Conservation (phyloP, 2,329 filamentous ascomycete species). For the Aureobasidium vineae region DNA sequence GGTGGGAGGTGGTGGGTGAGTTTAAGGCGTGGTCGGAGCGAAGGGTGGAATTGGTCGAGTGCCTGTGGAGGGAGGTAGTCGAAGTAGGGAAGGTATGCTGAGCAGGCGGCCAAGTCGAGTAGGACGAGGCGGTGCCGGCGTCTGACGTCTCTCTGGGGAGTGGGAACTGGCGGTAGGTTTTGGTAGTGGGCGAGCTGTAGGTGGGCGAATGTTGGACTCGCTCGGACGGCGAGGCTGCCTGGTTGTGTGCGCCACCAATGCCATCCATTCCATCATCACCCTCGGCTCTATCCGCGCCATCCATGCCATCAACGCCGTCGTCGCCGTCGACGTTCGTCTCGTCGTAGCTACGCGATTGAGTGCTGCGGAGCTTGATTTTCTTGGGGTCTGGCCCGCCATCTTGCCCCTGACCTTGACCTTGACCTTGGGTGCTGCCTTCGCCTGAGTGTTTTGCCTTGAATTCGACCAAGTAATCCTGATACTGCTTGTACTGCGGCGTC, state of each 20-base stretch:
- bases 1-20: not conserved
- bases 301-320: not conserved
- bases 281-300: not conserved
- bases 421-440: not conserved
- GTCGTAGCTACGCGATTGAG: not conserved
- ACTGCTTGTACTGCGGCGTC: slow-evolving; percentile 65
- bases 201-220: not conserved
- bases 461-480: slow-evolving; percentile 69
- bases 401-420: not conserved
- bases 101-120: not conserved
- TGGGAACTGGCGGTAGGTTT: not conserved
- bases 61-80: not conserved
- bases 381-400: not conserved
- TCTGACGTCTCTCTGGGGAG: not conserved
- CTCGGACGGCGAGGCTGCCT: not conserved
- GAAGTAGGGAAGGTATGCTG: not conserved
- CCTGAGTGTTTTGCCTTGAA: slow-evolving; percentile 70
- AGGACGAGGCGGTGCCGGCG: not conserved
- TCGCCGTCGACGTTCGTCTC: not conserved
- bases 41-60: not conserved
- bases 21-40: not conserved
- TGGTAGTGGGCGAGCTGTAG: not conserved
- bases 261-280: not conserved
- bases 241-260: not conserved
- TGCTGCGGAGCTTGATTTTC: slow-evolving; percentile 1